Base-by-base conservation (phyloP, 768 basidiomycete genomes). In the Phanerochaete sordida region DNA sequence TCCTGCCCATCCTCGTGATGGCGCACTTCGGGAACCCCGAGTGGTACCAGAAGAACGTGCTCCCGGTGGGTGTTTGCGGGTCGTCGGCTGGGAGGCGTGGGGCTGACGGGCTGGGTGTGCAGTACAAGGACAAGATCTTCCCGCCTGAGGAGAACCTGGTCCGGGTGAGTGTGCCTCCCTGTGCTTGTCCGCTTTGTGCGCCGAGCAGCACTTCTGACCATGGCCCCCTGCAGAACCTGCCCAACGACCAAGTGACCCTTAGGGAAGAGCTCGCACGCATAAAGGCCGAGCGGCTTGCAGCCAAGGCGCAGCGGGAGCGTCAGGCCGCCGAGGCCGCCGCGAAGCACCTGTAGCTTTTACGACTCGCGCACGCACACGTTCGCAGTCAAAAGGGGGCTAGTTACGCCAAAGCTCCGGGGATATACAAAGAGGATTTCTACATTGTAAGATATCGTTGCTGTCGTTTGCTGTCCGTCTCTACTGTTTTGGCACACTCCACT, bases 21-120 rank as follows among this genome's bases (percentile, higher is more conserved):
- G 75, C 93, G 52, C 89, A 93, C 73, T 94, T 91, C 68, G 92
- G 93, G 46, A 90, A 94, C 71, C 91, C 91, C 5, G 84, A 88
- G 44, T 95, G 93, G 93, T 95, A 94, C 68, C 79, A 82, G 57
- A 76, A 79, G 50, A 79, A 91, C 65, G 91, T 95, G 59, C 74
- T 90, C 35, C 91, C 93, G 8, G 89, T 92, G 70, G 58, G 85
- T 63, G 37, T 9, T 64, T 28, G 15, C 43, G 16, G 57, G 37
- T 50, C 26, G 3, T 21, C 1, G 16, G 24, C 30, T 37, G 27
- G 49, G 16, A 16, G 6, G 19, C 26, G 28, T 23, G 19, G 30
- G 39, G 19, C 56, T 61, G 16, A 37, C 44, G 24, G 27, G 33
- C 24, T 33, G n/a, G 8, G 39, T 43, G 21, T 28, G 19, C 39